Conservation (phyloP, 2,329 filamentous ascomycete species). For the Alternaria sp. region DNA sequence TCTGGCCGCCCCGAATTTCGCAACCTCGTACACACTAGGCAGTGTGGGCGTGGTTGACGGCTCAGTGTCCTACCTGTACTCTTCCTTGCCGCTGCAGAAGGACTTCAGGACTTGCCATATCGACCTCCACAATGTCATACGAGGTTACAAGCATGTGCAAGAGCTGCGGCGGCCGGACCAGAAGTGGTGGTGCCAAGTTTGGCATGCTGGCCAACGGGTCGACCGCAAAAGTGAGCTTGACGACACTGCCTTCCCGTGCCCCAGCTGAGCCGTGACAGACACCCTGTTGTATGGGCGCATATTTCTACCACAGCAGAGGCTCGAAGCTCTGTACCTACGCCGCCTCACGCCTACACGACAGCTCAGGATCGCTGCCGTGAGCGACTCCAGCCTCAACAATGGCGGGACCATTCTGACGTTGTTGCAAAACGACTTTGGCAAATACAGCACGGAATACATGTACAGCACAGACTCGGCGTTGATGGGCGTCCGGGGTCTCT, state of each 20-base stretch:
- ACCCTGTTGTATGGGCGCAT: slow-evolving; percentile 78
- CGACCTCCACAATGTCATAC: slow-evolving; percentile 77
- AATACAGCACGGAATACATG: slow-evolving; percentile 87
- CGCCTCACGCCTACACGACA: slow-evolving; percentile 80
- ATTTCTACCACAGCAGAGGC: slow-evolving; percentile 82
- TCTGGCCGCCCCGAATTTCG: slow-evolving; percentile 90
- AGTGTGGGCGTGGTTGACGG: slow-evolving; percentile 92
- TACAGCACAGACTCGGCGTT: slow-evolving; percentile 92
- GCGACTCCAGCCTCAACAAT: slow-evolving; percentile 73
- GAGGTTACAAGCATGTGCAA: slow-evolving; percentile 81
- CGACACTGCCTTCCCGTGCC: slow-evolving; percentile 10
- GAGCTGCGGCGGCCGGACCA: slow-evolving; percentile 66
- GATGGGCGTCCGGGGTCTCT: slow-evolving; percentile 85
- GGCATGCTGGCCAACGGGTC: slow-evolving; percentile 60
- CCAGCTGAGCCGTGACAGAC: slow-evolving; percentile 52
- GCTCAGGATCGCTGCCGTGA: slow-evolving; percentile 80
- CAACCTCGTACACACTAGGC: slow-evolving; percentile 90
- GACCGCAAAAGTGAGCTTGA: slow-evolving; percentile 57
- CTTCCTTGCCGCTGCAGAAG: slow-evolving; percentile 77
- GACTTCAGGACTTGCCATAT: slow-evolving; percentile 76
- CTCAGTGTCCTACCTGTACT: slow-evolving; percentile 96
- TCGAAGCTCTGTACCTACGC: slow-evolving; percentile 85
- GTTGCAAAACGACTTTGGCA: slow-evolving; percentile 82
- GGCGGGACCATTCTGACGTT: slow-evolving; percentile 78
- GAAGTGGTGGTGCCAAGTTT: slow-evolving; percentile 62